Percentiles rank a stretch among this genome's conserved stretches.
These are phyloP conservation scores for Lactifluus subvellereus DNA, from an alignment of 768 basidiomycete species.

Conservation along the genomic window DNA sequence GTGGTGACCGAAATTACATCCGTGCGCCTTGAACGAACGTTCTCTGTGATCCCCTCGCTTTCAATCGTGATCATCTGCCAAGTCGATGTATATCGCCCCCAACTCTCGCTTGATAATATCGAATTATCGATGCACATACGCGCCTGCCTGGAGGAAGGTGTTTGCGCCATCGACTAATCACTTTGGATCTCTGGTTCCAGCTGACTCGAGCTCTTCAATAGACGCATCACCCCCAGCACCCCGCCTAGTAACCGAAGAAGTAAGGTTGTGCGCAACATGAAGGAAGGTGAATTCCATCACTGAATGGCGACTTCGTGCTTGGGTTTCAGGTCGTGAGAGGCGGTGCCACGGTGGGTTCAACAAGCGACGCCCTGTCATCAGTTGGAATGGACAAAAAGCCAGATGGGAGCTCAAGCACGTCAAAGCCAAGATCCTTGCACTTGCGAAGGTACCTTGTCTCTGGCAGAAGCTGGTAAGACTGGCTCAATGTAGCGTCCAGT, in stretches of 20 bases:
- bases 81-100: background rate
- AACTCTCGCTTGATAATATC: background rate
- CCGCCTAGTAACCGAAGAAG: constrained; percentile 16
- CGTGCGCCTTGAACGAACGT: constrained; percentile 38
- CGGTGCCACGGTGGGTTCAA: constrained; percentile 38
- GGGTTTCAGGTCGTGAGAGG: constrained; percentile 37
- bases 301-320: constrained; percentile 44
- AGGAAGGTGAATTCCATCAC: background rate
- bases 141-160: constrained; percentile 38
- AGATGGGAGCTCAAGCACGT: constrained; percentile 41
- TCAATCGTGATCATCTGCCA: constrained; percentile 42
- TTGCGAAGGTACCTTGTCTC: constrained; percentile 34
- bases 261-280: background rate
- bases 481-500: constrained; percentile 41
- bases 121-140: constrained; percentile 26
- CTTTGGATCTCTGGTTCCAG: constrained; percentile 36
- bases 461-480: constrained; percentile 33
- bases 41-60: constrained; percentile 44
- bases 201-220: constrained; percentile 27
- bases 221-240: constrained; percentile 42
- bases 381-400: constrained; percentile 42
- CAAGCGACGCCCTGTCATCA: constrained; percentile 38
- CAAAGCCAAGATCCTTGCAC: constrained; percentile 40
- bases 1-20: constrained; percentile 41
- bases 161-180: constrained; percentile 40